A percentile compares a stretch with the other conserved stretches of the same genome.
These are phyloP conservation scores for Cnidoscolus chayamansa DNA, from an alignment of 441 rosid species.

Conservation along the genomic window DNA sequence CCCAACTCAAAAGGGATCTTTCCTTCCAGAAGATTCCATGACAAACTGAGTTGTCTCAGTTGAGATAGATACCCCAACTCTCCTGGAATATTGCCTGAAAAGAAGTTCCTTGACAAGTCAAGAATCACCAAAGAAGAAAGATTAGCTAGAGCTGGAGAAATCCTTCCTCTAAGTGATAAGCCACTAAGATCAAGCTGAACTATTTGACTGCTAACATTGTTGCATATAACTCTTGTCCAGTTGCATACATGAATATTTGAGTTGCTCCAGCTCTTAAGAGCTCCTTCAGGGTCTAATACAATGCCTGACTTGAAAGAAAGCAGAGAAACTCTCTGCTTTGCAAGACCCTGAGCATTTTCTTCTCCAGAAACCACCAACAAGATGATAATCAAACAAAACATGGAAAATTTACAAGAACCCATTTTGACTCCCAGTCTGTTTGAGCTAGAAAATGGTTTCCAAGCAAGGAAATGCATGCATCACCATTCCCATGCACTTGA, in stretches of 20 bases:
- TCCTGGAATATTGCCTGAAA: slow-evolving; percentile 55
- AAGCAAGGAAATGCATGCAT: neutral
- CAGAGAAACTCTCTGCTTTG: slow-evolving; percentile 45
- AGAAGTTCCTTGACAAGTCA: slow-evolving; percentile 71
- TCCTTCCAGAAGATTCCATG: slow-evolving; percentile 70
- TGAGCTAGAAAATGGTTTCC: neutral
- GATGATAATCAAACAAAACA: slow-evolving; percentile 32
- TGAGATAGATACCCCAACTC: slow-evolving; percentile 51
- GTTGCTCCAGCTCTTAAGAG: slow-evolving; percentile 51
- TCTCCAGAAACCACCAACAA: slow-evolving; percentile 31
- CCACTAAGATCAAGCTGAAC: slow-evolving; percentile 57
- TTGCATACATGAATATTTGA: slow-evolving; percentile 51
- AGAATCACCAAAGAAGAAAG: slow-evolving; percentile 61
- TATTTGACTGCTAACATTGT: slow-evolving; percentile 40
- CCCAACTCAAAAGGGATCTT: slow-evolving; percentile 57
- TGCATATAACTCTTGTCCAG: slow-evolving; percentile 71
- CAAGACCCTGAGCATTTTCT: slow-evolving; percentile 18
- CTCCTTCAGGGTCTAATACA: slow-evolving; percentile 46
- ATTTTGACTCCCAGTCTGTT: slow-evolving; percentile 24
- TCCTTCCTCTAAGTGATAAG: slow-evolving; percentile 51
- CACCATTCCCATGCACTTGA: neutral
- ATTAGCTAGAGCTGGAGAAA: slow-evolving; percentile 59
- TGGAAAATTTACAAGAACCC: slow-evolving; percentile 39
- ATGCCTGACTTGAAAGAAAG: slow-evolving; percentile 55
- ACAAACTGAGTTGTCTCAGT: slow-evolving; percentile 53